These are phyloP conservation scores for Diaporthe sp. DNA, from an alignment of 2,329 filamentous ascomycete species.

Conservation along the genomic window DNA sequence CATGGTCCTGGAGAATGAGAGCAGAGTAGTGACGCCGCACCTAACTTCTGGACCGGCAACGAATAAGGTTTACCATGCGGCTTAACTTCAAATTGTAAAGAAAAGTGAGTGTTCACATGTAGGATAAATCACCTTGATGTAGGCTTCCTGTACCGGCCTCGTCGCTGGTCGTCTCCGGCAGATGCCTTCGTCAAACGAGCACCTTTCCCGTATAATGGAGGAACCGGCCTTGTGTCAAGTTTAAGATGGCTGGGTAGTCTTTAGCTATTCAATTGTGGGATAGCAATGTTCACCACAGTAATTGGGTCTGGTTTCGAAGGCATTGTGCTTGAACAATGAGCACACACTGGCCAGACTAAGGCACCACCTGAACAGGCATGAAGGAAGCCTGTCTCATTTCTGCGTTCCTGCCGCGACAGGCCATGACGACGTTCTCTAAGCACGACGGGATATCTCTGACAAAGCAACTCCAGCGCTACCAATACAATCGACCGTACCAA, in stretches of 20 bases:
- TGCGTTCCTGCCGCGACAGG: not conserved
- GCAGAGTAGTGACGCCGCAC: not conserved
- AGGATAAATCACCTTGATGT: not conserved
- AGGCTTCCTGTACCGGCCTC: not conserved
- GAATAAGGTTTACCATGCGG: not conserved
- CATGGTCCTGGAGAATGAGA: not conserved
- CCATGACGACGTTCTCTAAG: not conserved
- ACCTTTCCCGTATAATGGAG: too few species aligned
- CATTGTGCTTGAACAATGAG: not conserved
- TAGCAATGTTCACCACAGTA: not conserved
- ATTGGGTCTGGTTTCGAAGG: not conserved
- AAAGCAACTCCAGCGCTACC: constrained; percentile 9
- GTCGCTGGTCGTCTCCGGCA: not conserved
- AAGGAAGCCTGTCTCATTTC: not conserved
- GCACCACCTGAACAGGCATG: too few species aligned
- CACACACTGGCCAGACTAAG: not conserved
- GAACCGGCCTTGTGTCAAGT: not conserved
- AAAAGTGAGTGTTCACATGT: not conserved
- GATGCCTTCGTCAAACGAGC: too few species aligned
- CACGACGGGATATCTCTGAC: constrained; percentile 12
- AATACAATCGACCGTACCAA: not conserved
- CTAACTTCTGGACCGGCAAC: not conserved
- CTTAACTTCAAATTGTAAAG: not conserved
- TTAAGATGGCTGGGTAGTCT: not conserved
- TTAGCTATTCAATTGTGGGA: not conserved